Base-by-base conservation (phyloP, 2,329 filamentous ascomycete species). In the Xylaria sp. region DNA sequence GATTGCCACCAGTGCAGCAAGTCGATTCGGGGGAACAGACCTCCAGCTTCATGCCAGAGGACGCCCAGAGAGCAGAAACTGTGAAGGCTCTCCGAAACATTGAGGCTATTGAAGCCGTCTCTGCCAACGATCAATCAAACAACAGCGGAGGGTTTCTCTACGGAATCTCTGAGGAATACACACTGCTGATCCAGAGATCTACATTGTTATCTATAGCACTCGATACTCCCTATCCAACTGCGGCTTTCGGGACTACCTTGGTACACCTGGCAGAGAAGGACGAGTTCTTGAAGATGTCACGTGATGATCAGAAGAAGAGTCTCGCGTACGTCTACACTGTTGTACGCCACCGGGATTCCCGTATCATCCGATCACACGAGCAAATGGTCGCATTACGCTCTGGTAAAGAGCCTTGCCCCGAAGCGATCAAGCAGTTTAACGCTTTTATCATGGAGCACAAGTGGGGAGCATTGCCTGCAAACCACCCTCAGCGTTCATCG, bases 241-340 rank as follows among this genome's bases (percentile, higher is more conserved):
- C 63, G 2, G 53, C 64, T 23, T 66, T 66, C 21, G 40, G 69
- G 6, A 44, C 69, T 21, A 63, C 63, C 9, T 50, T 67, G 1
- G 18, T 68, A 9, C 60, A 71, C 35, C 69, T 77, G 3, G 48
- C 58, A 55, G 57, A 61, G n/a, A 42, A 63, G 18, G 42, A 64
- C 2, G 51, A 60, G 10, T 77, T 75, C 21, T 37, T 37, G 16
- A 5, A 37, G 2, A 27, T 75, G 18, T 18, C 66, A 3, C 32
- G 10, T 48, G 48, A 71, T 3, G 65, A 77, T 6, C 71, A 72
- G 61, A 66, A 44, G 13, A 71, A 59, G 32, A 40, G 42, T 12
- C 61, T 68, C 3, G 71, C 69, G 2, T 50, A 70, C 2, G 63
- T 74, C 21, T 74, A 73, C 40, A 23, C 29, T 1, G 74, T 68